Base-by-base conservation (phyloP, 2,329 filamentous ascomycete genomes). In the Pezicula radicicola region DNA sequence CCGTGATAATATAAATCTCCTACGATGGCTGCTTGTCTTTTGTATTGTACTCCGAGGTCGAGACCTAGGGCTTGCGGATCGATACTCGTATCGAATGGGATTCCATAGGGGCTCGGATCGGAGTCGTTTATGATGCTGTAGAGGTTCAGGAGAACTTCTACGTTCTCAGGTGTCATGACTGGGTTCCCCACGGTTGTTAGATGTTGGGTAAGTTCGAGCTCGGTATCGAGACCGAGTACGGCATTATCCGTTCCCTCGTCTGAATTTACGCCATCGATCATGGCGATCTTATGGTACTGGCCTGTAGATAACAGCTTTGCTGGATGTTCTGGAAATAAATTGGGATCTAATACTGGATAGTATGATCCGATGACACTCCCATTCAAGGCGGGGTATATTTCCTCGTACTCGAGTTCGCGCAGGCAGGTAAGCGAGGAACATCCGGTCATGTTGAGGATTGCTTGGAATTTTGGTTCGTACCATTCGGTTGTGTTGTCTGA, bases 191-290 rank as follows among this genome's bases (percentile, higher is more conserved):
- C 42, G 6, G 25, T 45, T 28, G 42, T 45, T 28, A 45, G 42
- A 16, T 45, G 21, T 13, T 25, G 21, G 9, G 21, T 45, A 12
- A 45, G 27, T 30, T 28, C 42, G 16, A 45, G 12, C 12, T 45
- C 19, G 21, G 21, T 16, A 27, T 45, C n/a, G 4, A 45, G 21
- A n/a, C 42, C 42, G 10, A 45, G n/a, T n/a, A 16, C 42, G 19
- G 42, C 42, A 8, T 45, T 45, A 15, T 28, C 42, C n/a, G 64
- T 59, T 13, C 64, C 66, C 48, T 68, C 66, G 46, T 68, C 66
- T 2, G 58, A 60, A 51, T 70, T 72, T 6, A 64, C 56, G 13
- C 70, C 70, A 33, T 66, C 58, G 1, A 72, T 73, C 44, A 88
- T 76, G 0, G 68, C 67, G 0, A 72, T 63, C 52, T 66, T 63